These are phyloP conservation scores for Miscanthus sacchariflorus DNA, from an alignment of 202 grass and related monocot species.

Conservation along the genomic window DNA sequence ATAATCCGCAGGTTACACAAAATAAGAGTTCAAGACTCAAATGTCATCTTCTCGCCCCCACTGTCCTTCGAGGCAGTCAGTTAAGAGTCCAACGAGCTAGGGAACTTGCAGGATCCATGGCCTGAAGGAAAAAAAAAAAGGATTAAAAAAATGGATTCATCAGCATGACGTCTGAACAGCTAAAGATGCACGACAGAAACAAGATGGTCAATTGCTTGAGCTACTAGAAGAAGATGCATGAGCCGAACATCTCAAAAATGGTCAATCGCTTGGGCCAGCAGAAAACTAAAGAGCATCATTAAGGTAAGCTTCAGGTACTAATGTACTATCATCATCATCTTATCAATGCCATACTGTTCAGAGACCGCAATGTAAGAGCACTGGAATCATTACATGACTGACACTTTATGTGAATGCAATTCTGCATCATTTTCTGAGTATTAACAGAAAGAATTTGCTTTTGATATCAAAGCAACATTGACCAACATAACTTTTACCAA, in stretches of 20 bases:
- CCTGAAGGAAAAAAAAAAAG: constrained; percentile 46
- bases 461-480: background rate
- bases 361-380: background rate
- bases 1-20: background rate
- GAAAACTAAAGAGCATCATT: background rate
- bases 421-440: background rate
- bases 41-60: background rate
- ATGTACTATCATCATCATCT: background rate
- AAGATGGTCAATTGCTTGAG: background rate
- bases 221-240: background rate
- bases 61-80: background rate
- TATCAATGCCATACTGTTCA: background rate
- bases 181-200: background rate
- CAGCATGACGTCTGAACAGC: background rate
- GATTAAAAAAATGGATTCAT: background rate
- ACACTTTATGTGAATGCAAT: background rate
- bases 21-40: background rate
- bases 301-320: too few relatives aligned
- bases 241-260: background rate
- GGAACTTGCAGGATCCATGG: constrained; percentile 70
- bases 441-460: background rate
- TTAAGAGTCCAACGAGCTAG: constrained; percentile 49
- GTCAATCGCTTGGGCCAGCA: constrained; percentile 20
- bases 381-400: background rate
- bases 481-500: background rate